Evolutionary conservation across 345 rosid species (phyloP), one percentile per base, ranked within the genome.

Genomic region (Draba incana): DNA sequence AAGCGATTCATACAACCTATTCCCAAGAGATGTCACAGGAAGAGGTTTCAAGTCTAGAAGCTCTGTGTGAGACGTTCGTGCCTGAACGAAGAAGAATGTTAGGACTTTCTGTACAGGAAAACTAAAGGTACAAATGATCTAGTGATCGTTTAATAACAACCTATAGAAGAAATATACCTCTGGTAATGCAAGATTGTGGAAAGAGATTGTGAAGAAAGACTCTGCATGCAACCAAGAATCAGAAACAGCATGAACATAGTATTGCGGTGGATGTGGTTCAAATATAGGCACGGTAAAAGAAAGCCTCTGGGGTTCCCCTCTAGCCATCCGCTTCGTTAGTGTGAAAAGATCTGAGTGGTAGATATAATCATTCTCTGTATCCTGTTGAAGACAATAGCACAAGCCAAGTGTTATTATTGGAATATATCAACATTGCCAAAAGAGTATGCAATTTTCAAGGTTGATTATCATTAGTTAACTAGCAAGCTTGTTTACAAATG

Each of bases 191-290:
- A 93, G 84, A 65, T 90, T 93, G 70, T 88, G 92, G 80, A 93
- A 93, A 24, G 98, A 86, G 68, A 93, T 87, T 57, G 96, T 86
- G 84, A 82, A 90, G 79, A 88, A 87, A 70, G 97, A 82, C 82
- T 93, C 98, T 25, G 98, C 86, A 54, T 84, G 89, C 86, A 93
- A 80, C 98, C 98, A 93, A 64, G 98, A 88, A 85, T 93, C 98
- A 69, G 98, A 93, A 53, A 93, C 87, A 57, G 97, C 98, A 72
- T 86, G 94, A 75, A 93, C 87, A 78, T 83, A 93, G 82, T 90
- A 93, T 68, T 93, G 98, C 1, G 97, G 96, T 27, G 98, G 98
- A 72, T 93, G 98, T 46, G 98, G 98, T 79, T 90, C 98, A 81
- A 93, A 93, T 72, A 93, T 90, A 5, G 98, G 98, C 66, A 93